Conservation (phyloP, 2,329 filamentous ascomycete species). For the Paecilomyces formosus region DNA sequence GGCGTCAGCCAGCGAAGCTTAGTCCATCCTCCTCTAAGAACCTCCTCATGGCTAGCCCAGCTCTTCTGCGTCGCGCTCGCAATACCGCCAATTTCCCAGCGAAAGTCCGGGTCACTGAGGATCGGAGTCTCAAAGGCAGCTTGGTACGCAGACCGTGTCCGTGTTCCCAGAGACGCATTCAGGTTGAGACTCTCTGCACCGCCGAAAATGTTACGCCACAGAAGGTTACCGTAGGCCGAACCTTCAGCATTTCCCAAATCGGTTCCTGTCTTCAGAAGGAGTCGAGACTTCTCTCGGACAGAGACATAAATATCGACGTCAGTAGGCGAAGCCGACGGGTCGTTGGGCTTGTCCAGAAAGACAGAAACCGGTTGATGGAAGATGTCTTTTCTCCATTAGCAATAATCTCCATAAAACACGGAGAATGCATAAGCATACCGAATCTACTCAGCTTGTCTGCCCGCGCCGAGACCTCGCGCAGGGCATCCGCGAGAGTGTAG, state of each 20-base stretch:
- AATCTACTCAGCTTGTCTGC: slow-evolving; percentile 72
- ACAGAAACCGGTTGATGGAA: slow-evolving; percentile 77
- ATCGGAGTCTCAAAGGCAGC: slow-evolving; percentile 78
- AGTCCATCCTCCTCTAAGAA: slow-evolving; percentile 66
- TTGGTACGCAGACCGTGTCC: slow-evolving; percentile 86
- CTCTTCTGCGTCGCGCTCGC: slow-evolving; percentile 80
- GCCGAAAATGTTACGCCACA: slow-evolving; percentile 88
- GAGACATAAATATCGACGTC: slow-evolving; percentile 76
- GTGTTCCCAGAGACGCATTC: slow-evolving; percentile 80
- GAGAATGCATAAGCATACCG: slow-evolving; percentile 47
- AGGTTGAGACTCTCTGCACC: slow-evolving; percentile 84
- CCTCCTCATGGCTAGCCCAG: slow-evolving; percentile 92
- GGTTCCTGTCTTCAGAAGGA: slow-evolving; percentile 88
- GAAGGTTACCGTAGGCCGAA: slow-evolving; percentile 79
- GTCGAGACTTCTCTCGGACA: slow-evolving; percentile 69
- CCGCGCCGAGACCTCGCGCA: slow-evolving; percentile 62
- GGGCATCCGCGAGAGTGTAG: slow-evolving; percentile 73
- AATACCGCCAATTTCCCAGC: slow-evolving; percentile 70
- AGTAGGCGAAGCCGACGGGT: slow-evolving; percentile 62
- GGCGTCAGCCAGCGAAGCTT: slow-evolving; percentile 67
- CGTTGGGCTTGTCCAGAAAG: slow-evolving; percentile 69
- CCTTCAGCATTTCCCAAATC: slow-evolving; percentile 91
- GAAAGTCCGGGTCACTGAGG: slow-evolving; percentile 72
- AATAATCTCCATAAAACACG: neutral
- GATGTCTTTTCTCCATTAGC: slow-evolving; percentile 53